phyloP scores from a whole-genome alignment of 2,329 filamentous ascomycete genomes.

The Trichoderma citrinoviride region DNA sequence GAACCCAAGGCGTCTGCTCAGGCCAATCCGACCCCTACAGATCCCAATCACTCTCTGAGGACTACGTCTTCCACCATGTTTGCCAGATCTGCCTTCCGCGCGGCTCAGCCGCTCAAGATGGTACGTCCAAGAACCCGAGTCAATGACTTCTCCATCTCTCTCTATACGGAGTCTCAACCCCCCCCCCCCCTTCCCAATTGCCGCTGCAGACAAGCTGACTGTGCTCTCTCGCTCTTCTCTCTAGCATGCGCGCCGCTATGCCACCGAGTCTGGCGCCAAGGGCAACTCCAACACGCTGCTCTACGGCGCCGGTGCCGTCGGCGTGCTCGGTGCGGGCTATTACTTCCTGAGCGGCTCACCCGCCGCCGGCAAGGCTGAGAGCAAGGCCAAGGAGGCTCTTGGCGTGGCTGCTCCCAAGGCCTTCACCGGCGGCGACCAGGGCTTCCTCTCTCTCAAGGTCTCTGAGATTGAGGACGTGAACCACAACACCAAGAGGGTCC shows the following conservation, averaged over 20 bases:
- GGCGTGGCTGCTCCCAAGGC: slow-evolving; percentile 45
- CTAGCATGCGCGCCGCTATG: slow-evolving; percentile 61
- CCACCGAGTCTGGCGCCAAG: slow-evolving; percentile 57
- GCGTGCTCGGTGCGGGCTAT: slow-evolving; percentile 54
- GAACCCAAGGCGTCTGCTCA: background rate
- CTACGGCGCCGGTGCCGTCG: slow-evolving; percentile 55
- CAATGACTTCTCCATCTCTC: background rate
- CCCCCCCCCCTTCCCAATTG: too few species aligned
- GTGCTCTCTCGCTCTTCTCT: slow-evolving; percentile 17
- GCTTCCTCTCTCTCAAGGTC: slow-evolving; percentile 79
- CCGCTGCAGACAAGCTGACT: slow-evolving; percentile 2
- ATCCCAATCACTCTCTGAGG: slow-evolving; percentile 10
- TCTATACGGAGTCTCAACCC: background rate
- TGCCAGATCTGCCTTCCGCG: slow-evolving; percentile 62
- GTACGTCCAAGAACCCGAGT: slow-evolving; percentile 44
- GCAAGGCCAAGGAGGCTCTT: slow-evolving; percentile 44
- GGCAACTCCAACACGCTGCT: slow-evolving; percentile 59
- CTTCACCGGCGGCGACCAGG: slow-evolving; percentile 83
- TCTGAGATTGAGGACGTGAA: slow-evolving; percentile 76
- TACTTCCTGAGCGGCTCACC: slow-evolving; percentile 55
- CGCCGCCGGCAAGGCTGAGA: slow-evolving; percentile 57
- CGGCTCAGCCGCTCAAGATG: slow-evolving; percentile 62
- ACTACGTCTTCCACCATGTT: slow-evolving; percentile 53
- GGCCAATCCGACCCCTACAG: background rate
- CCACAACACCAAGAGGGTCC: slow-evolving; percentile 92